These are phyloP conservation scores for Epipyxis sp. DNA, from an alignment of 108 stramenopile species.

Conservation along the genomic window DNA sequence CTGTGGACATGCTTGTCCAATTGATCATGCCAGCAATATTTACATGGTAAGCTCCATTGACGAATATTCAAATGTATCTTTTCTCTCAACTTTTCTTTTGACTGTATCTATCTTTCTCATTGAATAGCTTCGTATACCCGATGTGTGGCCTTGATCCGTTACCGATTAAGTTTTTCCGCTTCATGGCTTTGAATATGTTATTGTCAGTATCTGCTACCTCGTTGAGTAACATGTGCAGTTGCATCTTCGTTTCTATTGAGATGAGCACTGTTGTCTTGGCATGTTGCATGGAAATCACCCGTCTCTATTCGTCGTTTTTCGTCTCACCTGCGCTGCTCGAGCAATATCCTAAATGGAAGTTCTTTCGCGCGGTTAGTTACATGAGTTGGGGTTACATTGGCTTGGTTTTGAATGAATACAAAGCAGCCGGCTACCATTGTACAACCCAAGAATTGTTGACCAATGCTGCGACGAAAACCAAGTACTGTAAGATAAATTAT, in stretches of 20 bases:
- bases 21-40: no score
- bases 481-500: background rate
- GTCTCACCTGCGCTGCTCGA: background rate
- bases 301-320: background rate
- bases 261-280: background rate
- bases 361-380: background rate
- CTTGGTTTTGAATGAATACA: background rate
- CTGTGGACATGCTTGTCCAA: slow-evolving; percentile 39
- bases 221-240: background rate
- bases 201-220: background rate
- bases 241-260: slow-evolving; percentile 12
- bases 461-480: background rate
- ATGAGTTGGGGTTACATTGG: slow-evolving; percentile 11
- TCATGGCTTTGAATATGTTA: slow-evolving; percentile 2
- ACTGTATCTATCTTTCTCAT: slow-evolving; percentile 38
- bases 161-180: background rate
- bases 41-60: no score
- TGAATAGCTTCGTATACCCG: slow-evolving; percentile 43
- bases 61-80: no score
- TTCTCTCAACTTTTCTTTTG: no score
- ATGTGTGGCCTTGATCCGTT: slow-evolving; percentile 30
- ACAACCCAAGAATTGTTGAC: background rate
- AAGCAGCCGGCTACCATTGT: background rate
- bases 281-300: background rate
- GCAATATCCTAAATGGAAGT: slow-evolving; percentile 22